Conservation (phyloP, 2,329 filamentous ascomycete genomes). For the Talaromyces sp. region DNA sequence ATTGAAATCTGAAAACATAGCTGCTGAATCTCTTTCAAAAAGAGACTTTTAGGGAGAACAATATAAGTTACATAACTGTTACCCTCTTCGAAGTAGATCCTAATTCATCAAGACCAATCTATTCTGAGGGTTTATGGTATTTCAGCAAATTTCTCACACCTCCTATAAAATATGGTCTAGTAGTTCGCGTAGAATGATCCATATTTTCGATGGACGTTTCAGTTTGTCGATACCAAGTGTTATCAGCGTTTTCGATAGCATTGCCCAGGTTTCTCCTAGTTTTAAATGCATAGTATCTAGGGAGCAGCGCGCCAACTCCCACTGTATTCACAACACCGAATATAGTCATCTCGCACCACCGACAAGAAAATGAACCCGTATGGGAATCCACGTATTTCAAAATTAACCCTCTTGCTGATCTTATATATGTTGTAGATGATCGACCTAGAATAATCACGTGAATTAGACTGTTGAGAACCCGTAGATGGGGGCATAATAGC, state of each 20-base stretch:
- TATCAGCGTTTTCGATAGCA: neutral
- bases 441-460: too few relatives aligned
- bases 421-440: too few relatives aligned
- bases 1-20: neutral
- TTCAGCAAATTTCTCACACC: neutral
- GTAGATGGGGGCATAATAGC: slow-evolving; percentile 1
- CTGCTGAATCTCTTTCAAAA: neutral
- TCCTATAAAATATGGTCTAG: too few relatives aligned
- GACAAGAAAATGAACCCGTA: neutral
- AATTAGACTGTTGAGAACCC: neutral
- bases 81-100: too few relatives aligned
- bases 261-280: neutral
- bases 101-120: neutral
- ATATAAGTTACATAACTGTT: neutral
- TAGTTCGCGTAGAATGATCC: too few relatives aligned
- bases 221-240: slow-evolving; percentile 2
- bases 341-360: neutral
- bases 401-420: too few relatives aligned
- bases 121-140: neutral
- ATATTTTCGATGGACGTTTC: neutral
- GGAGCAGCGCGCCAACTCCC: rapidly evolving
- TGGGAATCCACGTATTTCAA: neutral
- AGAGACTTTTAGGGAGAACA: neutral
- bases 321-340: neutral
- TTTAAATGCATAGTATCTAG: neutral